Conservation (phyloP, 2,329 filamentous ascomycete species). For the Epichloe hybrida region DNA sequence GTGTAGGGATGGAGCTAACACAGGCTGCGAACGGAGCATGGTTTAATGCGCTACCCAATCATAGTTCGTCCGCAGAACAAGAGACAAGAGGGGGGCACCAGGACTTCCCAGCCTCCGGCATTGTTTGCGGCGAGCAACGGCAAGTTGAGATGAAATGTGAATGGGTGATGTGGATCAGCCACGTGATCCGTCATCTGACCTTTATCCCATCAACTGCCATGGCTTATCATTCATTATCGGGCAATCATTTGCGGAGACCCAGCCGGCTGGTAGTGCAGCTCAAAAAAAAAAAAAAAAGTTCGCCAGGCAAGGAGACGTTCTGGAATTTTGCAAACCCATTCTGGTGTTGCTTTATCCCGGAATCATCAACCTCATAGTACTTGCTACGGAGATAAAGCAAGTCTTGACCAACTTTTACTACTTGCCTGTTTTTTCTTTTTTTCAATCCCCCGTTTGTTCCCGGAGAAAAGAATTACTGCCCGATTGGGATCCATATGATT, state of each 20-base stretch:
- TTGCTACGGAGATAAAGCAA: not conserved
- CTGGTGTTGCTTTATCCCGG: conserved; percentile 5
- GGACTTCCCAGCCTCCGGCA: not conserved
- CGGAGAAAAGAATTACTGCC: not conserved
- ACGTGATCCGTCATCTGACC: not conserved
- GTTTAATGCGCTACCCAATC: not conserved
- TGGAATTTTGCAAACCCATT: conserved; percentile 21
- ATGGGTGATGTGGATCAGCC: not conserved
- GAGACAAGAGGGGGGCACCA: not conserved
- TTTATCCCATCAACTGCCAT: not conserved
- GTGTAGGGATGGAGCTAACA: not conserved
- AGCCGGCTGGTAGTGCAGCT: conserved; percentile 8
- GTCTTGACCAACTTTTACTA: not conserved
- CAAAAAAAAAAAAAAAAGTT: conserved; percentile 11
- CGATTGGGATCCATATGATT: not conserved
- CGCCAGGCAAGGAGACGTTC: conserved; percentile 10
- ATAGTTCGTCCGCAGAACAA: not conserved
- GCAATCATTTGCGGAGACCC: no score
- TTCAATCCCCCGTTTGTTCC: not conserved
- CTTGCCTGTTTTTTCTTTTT: not conserved
- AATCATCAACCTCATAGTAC: not conserved
- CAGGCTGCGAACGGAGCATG: not conserved
- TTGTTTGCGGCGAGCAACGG: not conserved
- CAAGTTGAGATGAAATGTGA: no score
- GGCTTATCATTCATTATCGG: not conserved